Evolutionary conservation across 202 grass and related monocot species (phyloP), one percentile per base, ranked within the genome.

Genomic region (Cymbopogon flexuosus): DNA sequence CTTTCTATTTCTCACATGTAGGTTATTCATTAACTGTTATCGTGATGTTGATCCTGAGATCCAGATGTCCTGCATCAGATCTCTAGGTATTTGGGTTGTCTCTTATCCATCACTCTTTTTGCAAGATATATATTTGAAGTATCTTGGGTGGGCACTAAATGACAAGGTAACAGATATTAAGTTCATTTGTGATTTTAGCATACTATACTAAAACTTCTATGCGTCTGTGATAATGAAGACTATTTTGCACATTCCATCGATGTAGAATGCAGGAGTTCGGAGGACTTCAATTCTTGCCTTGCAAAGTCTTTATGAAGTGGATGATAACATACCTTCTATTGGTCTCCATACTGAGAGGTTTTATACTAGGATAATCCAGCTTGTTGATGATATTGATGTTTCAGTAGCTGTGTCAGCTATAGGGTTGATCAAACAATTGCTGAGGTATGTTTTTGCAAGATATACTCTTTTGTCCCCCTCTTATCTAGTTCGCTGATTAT

Each of bases 141-240:
- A 98, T 91, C 90, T 98, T 88, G 95, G 95, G 60, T 98, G 95
- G 95, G 93, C 95, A 86, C 83, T 98, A 61, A 98, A 98, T 80
- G 95, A 98, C 77, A 98, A 98, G 88, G 95, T 93, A 94, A 84
- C 35, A 70, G 12, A 60, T 23, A 41, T 80, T 65, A 46, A 72
- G 33, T 42, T 61, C 73, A 64, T 67, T 72, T 18, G 19, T 30
- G 73, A n/a, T 47, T 87, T 79, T 10, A 37, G 72, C 77, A 42
- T 34, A 68, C 42, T 73, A 14, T n/a, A n/a, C n/a, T n/a, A n/a
- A 12, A 47, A 73, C 18, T 67, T 65, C 7, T 88, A 65, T 80
- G 41, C 27, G 3, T 78, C 65, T 71, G 40, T 63, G 10, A 78
- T 43, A 75, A 54, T 58, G 0, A 10, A 84, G 69, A 58, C 42